phyloP scores from a whole-genome alignment of 2,329 filamentous ascomycete species.

The Atkinsonella texensis region DNA sequence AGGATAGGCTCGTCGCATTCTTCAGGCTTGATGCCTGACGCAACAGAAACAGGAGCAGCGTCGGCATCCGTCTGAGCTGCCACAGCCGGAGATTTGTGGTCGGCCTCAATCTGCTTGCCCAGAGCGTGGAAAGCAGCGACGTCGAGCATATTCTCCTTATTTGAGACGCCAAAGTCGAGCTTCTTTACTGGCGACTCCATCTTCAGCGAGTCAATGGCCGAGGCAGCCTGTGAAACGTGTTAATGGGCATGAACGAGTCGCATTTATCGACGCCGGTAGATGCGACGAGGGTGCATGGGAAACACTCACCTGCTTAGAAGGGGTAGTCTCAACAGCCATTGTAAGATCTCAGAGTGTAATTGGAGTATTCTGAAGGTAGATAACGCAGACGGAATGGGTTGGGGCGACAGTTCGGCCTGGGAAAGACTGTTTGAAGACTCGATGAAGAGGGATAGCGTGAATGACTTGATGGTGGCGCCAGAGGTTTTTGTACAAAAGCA shows the following conservation, averaged over 20 bases:
- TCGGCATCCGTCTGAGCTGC: constrained; percentile 22
- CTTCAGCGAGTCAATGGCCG: constrained; percentile 77
- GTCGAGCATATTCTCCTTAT: constrained; percentile 71
- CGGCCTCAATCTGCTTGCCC: constrained; percentile 45
- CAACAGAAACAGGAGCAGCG: constrained; percentile 24
- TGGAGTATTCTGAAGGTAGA: constrained; percentile 8
- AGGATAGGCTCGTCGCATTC: constrained; percentile 84
- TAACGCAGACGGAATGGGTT: constrained; percentile 10
- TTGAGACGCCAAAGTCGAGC: constrained; percentile 58
- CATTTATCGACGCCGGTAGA: background rate
- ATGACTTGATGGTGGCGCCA: constrained; percentile 15
- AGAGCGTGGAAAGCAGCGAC: constrained; percentile 36
- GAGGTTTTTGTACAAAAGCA: constrained; percentile 26
- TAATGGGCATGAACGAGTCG: constrained; percentile 14
- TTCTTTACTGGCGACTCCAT: constrained; percentile 92
- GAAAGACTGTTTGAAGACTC: constrained; percentile 15
- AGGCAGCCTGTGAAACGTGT: constrained; percentile 54
- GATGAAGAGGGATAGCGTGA: constrained; percentile 15
- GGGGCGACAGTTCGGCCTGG: constrained; percentile 12
- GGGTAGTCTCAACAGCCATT: constrained; percentile 66
- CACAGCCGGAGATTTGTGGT: constrained; percentile 45
- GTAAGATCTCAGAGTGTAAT: constrained; percentile 14
- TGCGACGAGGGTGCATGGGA: background rate
- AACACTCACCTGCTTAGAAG: constrained; percentile 44
- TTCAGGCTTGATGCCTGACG: constrained; percentile 47